Conservation (phyloP, 1,139 yeast species). For the Candida smagusa region DNA sequence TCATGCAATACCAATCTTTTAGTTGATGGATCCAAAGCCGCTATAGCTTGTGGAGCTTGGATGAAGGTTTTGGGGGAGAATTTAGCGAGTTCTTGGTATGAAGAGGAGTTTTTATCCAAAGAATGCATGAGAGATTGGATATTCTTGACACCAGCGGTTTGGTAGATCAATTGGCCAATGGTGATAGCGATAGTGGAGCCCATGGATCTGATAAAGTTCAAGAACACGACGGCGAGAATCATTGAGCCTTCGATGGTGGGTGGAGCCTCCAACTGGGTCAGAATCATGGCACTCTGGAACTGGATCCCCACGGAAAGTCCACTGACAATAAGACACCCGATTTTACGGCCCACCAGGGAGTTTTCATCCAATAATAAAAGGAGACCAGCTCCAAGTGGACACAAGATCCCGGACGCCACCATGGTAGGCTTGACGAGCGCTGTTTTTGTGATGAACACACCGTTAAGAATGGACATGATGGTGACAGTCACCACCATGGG, state of each 20-base stretch:
- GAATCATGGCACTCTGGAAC: constrained; percentile 48
- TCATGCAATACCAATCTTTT: constrained; percentile 23
- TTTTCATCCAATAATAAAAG: constrained; percentile 36
- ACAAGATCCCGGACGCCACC: constrained; percentile 39
- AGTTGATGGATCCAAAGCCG: constrained; percentile 21
- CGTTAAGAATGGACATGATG: constrained; percentile 43
- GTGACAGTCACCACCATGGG: constrained; percentile 47
- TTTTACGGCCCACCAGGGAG: constrained; percentile 34
- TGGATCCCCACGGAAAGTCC: constrained; percentile 56
- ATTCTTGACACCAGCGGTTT: constrained; percentile 23
- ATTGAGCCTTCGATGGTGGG: constrained; percentile 45
- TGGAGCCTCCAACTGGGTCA: constrained; percentile 57
- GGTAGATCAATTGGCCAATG: constrained; percentile 47
- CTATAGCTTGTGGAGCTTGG: constrained; percentile 28
- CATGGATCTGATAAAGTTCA: constrained; percentile 44
- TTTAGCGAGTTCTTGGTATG: constrained; percentile 14
- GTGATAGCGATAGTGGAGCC: constrained; percentile 51
- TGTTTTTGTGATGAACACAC: constrained; percentile 43
- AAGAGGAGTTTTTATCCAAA: constrained; percentile 15
- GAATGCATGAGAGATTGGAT: constrained; percentile 14
- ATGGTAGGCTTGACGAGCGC: constrained; percentile 49
- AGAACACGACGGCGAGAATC: constrained; percentile 46
- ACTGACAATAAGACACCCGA: constrained; percentile 52
- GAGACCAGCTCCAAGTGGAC: constrained; percentile 54
- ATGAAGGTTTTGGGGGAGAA: constrained; percentile 21